Evolutionary conservation across 176 grass and related monocot genomes (phyloP).

Genomic region (Hyparrhenia diplandra): DNA sequence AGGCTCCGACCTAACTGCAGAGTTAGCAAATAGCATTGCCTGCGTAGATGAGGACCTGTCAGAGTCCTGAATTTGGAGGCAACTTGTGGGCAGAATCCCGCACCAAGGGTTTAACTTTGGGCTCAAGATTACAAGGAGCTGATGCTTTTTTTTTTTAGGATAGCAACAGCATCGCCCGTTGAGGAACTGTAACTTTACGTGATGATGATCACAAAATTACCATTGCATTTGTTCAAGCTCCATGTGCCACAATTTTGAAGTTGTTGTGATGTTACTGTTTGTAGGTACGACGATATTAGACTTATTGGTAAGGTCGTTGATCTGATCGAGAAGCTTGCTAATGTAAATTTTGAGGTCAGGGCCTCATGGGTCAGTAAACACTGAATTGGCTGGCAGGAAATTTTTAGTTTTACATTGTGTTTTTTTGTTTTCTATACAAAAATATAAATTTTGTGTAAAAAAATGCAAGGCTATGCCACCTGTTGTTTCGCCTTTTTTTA

Average conservation of each 20-base stretch:
- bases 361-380: neutral
- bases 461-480: too few species aligned
- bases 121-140: conserved; percentile 21
- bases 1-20: conserved; percentile 16
- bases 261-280: neutral
- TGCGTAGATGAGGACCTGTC: conserved; percentile 12
- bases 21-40: conserved; percentile 22
- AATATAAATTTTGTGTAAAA: too few species aligned
- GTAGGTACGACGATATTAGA: neutral
- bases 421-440: too few species aligned
- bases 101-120: neutral
- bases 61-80: conserved; percentile 17
- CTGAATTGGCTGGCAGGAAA: neutral
- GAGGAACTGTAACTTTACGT: conserved; percentile 32
- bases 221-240: conserved; percentile 25
- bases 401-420: too few species aligned
- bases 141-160: conserved; percentile 52
- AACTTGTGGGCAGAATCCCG: conserved; percentile 11
- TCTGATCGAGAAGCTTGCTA: neutral
- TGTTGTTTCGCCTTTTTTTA: too few species aligned
- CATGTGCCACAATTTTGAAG: conserved; percentile 24
- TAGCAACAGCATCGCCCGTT: conserved; percentile 41
- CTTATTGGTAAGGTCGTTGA: neutral
- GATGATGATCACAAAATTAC: neutral
- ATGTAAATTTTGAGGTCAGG: neutral